Base-by-base conservation (phyloP, 2,329 filamentous ascomycete genomes). In the Xylaria sp. region DNA sequence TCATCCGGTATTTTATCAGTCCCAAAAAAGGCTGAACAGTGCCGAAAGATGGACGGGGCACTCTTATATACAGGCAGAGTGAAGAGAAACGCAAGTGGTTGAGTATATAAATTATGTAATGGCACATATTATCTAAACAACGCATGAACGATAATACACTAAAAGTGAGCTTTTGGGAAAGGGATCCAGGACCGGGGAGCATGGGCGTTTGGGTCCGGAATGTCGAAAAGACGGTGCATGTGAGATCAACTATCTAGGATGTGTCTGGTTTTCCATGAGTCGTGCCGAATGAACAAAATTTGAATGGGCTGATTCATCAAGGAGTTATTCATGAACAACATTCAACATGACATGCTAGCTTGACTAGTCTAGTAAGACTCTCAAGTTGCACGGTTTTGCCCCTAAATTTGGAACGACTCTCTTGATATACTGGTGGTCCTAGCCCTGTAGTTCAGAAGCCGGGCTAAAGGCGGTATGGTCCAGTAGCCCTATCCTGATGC, bases 401-500 rank as follows among this genome's bases (percentile, higher is more conserved):
- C 9, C 20, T 20, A 3, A 28, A 25, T 13, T 37, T 52, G 9
- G 8, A 8, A 44, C 20, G 1, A 12, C 32, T 6, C 13, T 25
- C 20, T 13, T 32, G 7, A 4, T 44, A 44, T 18, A 51, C 15
- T 54, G 8, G 20, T 41, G 12, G n/a, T 32, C 15, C 9, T 18
- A 32, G 2, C 20, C 12, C 12, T 18, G 12, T 25, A 9, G 2
- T 13, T 20, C 2, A 57, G 20, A 57, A 25, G 2, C 34, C 1
- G 20, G 48, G 54, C 6, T 23, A 54, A 54, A 65, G 25, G 15
- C 12, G 1, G 2, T 56, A n/a, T 52, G n/a, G 23, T 65, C 44
- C 61, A 62, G 63, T 63, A 23, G 39, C 55, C 65, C 65, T 62
- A 71, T 69, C 68, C 60, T 67, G 69, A 41, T 41, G 55, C 52